Evolutionary conservation across 352 stramenopile species (phyloP), one percentile per base, ranked within the genome.

Genomic region (Phytophthora fragariaefolia): DNA sequence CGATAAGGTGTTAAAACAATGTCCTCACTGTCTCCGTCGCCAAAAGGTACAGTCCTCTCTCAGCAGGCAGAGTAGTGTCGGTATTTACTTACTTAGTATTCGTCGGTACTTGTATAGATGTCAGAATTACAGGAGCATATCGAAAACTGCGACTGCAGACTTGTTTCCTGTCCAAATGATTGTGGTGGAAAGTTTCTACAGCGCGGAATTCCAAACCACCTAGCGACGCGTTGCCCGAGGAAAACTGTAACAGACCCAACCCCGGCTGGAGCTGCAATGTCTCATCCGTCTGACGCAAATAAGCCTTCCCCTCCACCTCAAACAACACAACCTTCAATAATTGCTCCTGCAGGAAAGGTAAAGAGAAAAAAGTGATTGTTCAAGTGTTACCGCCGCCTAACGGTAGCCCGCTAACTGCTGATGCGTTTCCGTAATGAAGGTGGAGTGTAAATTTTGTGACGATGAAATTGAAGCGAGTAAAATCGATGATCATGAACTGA

Each of bases 1-100:
- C 49, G 84, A 92, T 28, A 89, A 92, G 59, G 74, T 92, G 38
- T 66, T 95, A 12, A 95, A 95, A 70, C 87, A 95, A 57, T 95
- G 87, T 58, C 84, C 87, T 0, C 87, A 95, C 61, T 95, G 87
- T 27, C 69, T 95, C 10, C 83, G 85, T 23, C 84, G 87, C 2
- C 87, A 93, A 52, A 93, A 92, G 63, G 83, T 92, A 55, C 1
- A 40, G 17, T n/a, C 2, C 18, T 27, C 30, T n/a, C n/a, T 18
- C 34, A 32, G 6, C 15, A 32, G 22, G 15, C n/a, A 20, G 20
- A 45, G 3, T 46, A 6, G 24, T 2, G 6, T 38, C 24, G 15
- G 20, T 43, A 7, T 20, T 38, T 26, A n/a, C 6, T n/a, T 30
- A 46, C 24, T 20, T 20, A 15, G n/a, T 54, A 47, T 53, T n/a